These are phyloP conservation scores for Canavalia gladiata DNA, from an alignment of 306 rosid genomes.

Conservation along the genomic window DNA sequence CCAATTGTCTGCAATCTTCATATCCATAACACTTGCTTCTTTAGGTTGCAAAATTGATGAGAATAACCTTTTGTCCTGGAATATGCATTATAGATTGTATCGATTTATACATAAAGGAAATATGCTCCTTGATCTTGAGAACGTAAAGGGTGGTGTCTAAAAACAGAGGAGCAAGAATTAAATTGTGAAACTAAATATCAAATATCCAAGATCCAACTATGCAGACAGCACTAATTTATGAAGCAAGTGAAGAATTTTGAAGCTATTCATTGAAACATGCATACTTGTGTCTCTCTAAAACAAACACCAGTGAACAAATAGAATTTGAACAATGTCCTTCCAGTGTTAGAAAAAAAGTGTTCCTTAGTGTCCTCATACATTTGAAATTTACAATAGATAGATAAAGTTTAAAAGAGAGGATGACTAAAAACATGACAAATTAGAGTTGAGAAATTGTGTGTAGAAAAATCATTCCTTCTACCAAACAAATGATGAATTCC, in stretches of 20 bases:
- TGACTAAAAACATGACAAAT: slow-evolving; percentile 6
- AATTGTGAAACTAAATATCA: slow-evolving; percentile 30
- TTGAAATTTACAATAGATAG: slow-evolving; percentile 7
- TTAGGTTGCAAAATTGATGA: slow-evolving; percentile 60
- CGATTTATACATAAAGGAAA: slow-evolving; percentile 21
- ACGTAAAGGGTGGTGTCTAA: slow-evolving; percentile 35
- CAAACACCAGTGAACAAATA: slow-evolving; percentile 8
- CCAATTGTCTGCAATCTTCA: slow-evolving; percentile 56
- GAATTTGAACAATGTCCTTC: slow-evolving; percentile 21
- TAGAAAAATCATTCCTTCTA: slow-evolving; percentile 23
- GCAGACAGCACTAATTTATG: slow-evolving; percentile 24
- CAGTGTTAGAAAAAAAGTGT: slow-evolving; percentile 31
- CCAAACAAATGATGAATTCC: slow-evolving; percentile 7
- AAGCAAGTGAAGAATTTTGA: slow-evolving; percentile 23
- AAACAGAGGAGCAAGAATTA: slow-evolving; percentile 28
- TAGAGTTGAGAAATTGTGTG: background rate
- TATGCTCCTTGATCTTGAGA: slow-evolving; percentile 25
- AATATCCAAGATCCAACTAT: slow-evolving; percentile 17
- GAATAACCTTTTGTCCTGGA: slow-evolving; percentile 69
- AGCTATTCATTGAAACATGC: slow-evolving; percentile 12
- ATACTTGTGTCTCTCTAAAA: background rate
- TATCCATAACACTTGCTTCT: slow-evolving; percentile 50
- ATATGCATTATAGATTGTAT: slow-evolving; percentile 27
- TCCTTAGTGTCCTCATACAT: slow-evolving; percentile 22
- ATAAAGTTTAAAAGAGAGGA: background rate